phyloP scores from a whole-genome alignment of 176 grass and related monocot genomes.

The Paspalum vaginatum region DNA sequence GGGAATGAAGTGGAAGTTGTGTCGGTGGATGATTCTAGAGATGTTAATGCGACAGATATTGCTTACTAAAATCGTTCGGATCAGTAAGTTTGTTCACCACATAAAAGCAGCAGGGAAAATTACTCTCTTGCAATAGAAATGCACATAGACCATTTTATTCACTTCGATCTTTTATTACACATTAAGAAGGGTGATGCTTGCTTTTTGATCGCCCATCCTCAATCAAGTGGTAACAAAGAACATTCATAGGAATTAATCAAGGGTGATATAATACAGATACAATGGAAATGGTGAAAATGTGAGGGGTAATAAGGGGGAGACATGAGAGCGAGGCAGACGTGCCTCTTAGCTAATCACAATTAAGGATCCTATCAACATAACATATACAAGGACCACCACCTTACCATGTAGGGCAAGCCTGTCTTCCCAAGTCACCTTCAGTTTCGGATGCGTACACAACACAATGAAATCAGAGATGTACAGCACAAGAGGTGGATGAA shows the following conservation, averaged over 20 bases:
- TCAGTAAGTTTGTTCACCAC: neutral
- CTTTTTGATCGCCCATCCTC: constrained; percentile 48
- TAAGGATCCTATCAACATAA: constrained; percentile 30
- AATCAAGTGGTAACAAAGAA: constrained; percentile 1
- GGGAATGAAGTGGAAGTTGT: too few relatives aligned
- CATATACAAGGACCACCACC: constrained; percentile 21
- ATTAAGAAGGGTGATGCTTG: constrained; percentile 28
- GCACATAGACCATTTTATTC: constrained; percentile 43
- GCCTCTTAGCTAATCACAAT: constrained; percentile 35
- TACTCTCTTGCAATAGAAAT: constrained; percentile 7
- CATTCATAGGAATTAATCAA: neutral
- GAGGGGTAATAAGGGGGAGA: neutral
- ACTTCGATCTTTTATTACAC: constrained; percentile 41
- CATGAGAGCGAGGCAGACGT: constrained; percentile 32
- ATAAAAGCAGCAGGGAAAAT: neutral
- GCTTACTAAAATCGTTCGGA: too few relatives aligned
- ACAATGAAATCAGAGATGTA: neutral
- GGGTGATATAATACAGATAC: neutral
- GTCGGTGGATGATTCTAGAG: too few relatives aligned
- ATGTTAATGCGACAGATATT: too few relatives aligned
- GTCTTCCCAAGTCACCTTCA: neutral
- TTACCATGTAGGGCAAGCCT: constrained; percentile 21
- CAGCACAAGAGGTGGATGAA: constrained; percentile 27
- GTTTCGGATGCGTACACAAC: constrained; percentile 10
- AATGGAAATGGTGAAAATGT: neutral